Evolutionary conservation across 208 protist species (phyloP), one percentile per base, ranked within the genome.

Genomic region (Strigomonas galati): DNA sequence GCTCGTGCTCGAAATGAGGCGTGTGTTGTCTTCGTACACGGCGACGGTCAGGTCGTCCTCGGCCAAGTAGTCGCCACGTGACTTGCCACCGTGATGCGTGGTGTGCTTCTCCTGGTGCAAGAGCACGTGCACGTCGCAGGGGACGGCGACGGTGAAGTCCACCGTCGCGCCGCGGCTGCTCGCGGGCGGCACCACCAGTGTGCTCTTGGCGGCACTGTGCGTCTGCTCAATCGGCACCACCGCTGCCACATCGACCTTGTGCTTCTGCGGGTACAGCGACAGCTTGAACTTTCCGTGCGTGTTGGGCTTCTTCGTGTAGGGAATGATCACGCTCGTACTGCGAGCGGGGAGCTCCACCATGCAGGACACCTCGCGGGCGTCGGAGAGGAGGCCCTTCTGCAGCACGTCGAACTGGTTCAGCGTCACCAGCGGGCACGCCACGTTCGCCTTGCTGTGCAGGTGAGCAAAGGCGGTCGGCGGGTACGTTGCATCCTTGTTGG

Each of bases 111-210:
- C 74, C 68, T 95, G 86, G 9, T 69, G 81, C 44, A 95, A 52
- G 49, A 95, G 71, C 51, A 91, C 72, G 67, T 95, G 90, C 61
- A 93, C 84, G 52, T 93, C 82, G 53, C 79, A 82, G 0, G 79
- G 52, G n/a, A 57, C 69, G 62, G 70, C 82, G 32, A 92, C 58
- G 19, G 71, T 74, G 72, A 95, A 84, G 70, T 92, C 76, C 0
- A 91, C 71, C 26, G 71, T 63, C 9, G 55, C 43, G 43, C 74
- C 74, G 44, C 79, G 68, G 43, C 74, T 44, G 40, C 37, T 5
- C 12, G 67, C 76, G 24, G 77, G 79, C 21, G 51, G 53, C 19
- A 95, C 61, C n/a, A 60, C 72, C 37, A 93, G 70, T 0, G 65
- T 31, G 6, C 69, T 70, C 30, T 21, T 67, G 30, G 75, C 52